phyloP scores from a whole-genome alignment of 1,284 basidiomycete species.

The Pyrrhoderma noxium region DNA sequence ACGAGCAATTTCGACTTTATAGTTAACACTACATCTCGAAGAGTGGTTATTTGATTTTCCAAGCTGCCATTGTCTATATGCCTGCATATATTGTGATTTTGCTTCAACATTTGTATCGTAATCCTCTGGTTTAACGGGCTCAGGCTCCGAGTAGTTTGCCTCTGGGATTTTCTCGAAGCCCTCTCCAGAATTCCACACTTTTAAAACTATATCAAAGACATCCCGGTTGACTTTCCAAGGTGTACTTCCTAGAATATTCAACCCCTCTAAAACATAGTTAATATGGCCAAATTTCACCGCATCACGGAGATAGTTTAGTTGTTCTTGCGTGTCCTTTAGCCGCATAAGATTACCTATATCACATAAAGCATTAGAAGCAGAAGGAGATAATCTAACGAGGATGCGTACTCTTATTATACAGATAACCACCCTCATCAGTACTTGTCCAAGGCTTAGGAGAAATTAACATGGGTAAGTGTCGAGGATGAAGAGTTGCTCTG shows the following conservation, averaged over 20 bases:
- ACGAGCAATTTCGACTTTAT: conserved; percentile 95
- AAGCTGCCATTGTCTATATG: conserved; percentile 55
- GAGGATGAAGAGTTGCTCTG: conserved; percentile 79
- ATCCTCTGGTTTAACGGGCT: conserved; percentile 60
- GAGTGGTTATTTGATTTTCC: conserved; percentile 78
- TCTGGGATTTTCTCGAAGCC: conserved; percentile 76
- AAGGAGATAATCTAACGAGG: not conserved
- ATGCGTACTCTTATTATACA: conserved; percentile 63
- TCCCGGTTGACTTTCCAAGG: conserved; percentile 87
- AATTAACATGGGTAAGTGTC: conserved; percentile 94
- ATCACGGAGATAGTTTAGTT: conserved; percentile 71
- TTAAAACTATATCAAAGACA: conserved; percentile 65
- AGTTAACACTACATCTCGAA: conserved; percentile 90
- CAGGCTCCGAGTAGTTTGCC: conserved; percentile 47
- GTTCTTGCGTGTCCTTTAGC: conserved; percentile 88
- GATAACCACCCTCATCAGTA: conserved; percentile 79
- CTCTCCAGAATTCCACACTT: conserved; percentile 81
- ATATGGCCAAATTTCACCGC: conserved; percentile 74
- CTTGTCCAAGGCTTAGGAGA: conserved; percentile 85
- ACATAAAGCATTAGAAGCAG: conserved; percentile 4
- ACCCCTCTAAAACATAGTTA: conserved; percentile 80
- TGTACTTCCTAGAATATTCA: conserved; percentile 87
- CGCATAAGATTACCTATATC: conserved; percentile 73
- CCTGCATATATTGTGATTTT: conserved; percentile 52
- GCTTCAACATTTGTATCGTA: conserved; percentile 61